phyloP scores from a whole-genome alignment of 257 asterid genomes.

The Linaria vulgaris region DNA sequence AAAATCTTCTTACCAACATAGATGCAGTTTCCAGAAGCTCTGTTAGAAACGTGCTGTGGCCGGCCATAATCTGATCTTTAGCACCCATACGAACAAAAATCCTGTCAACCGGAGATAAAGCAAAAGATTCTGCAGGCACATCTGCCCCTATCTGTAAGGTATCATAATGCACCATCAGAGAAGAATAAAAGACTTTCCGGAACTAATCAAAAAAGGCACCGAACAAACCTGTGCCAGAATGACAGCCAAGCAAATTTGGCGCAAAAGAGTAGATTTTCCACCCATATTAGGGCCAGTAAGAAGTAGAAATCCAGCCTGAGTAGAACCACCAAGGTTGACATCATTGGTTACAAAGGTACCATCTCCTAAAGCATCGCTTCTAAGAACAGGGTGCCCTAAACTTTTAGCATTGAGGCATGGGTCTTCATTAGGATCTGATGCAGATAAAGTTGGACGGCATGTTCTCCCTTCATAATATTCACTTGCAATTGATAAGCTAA shows the following conservation, averaged over 20 bases:
- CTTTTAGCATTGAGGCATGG: conserved; percentile 66
- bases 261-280: conserved; percentile 94
- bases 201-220: conserved; percentile 24
- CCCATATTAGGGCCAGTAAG: conserved; percentile 99
- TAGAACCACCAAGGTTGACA: conserved; percentile 74
- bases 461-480: conserved; percentile 78
- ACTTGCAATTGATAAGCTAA: conserved; percentile 86
- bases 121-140: conserved; percentile 83
- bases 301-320: conserved; percentile 69
- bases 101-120: conserved; percentile 72
- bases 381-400: conserved; percentile 88
- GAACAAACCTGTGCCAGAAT: conserved; percentile 85
- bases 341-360: conserved; percentile 87
- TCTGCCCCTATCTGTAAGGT: conserved; percentile 81
- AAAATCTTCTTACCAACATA: conserved; percentile 69
- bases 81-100: conserved; percentile 99
- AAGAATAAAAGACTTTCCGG: conserved; percentile 15
- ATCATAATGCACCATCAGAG: conserved; percentile 31
- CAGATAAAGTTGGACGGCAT: conserved; percentile 66
- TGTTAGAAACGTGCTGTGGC: conserved; percentile 94
- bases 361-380: conserved; percentile 73
- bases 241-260: conserved; percentile 92
- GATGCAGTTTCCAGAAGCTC: conserved; percentile 93
- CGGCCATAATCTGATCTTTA: conserved; percentile 94
- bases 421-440: conserved; percentile 45